phyloP scores from a whole-genome alignment of 306 rosid genomes.

The Spatholobus suberectus region DNA sequence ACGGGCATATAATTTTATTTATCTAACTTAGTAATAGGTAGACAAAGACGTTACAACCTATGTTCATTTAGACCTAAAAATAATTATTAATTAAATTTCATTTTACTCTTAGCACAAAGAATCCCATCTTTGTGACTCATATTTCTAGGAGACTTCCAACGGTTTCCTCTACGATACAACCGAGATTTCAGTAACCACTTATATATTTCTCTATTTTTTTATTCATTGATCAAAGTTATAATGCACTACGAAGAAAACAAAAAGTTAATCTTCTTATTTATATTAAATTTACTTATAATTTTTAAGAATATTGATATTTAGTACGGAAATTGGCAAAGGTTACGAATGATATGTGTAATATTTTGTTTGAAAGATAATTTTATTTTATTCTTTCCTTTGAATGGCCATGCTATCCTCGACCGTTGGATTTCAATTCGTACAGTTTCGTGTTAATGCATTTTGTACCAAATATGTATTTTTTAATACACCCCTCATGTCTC shows the following conservation, averaged over 20 bases:
- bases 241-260: neutral
- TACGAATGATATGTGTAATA: too few relatives aligned
- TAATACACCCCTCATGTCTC: neutral
- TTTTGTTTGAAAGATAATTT: too few relatives aligned
- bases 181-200: neutral
- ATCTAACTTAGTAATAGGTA: neutral
- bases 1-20: neutral
- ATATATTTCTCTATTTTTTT: neutral
- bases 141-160: neutral
- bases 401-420: too few relatives aligned
- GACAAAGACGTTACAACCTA: neutral
- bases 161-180: neutral
- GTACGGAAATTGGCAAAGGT: too few relatives aligned
- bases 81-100: neutral
- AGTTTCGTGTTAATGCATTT: too few relatives aligned
- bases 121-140: neutral
- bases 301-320: neutral
- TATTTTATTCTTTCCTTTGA: too few relatives aligned
- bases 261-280: neutral
- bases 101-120: neutral
- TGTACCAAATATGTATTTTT: too few relatives aligned
- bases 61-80: neutral
- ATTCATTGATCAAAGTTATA: neutral
- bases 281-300: neutral
- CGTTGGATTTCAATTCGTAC: too few relatives aligned